Percentiles rank a stretch among this genome's conserved stretches.
Conservation (phyloP, 306 rosid genomes). For the Rubus idaeus region DNA sequence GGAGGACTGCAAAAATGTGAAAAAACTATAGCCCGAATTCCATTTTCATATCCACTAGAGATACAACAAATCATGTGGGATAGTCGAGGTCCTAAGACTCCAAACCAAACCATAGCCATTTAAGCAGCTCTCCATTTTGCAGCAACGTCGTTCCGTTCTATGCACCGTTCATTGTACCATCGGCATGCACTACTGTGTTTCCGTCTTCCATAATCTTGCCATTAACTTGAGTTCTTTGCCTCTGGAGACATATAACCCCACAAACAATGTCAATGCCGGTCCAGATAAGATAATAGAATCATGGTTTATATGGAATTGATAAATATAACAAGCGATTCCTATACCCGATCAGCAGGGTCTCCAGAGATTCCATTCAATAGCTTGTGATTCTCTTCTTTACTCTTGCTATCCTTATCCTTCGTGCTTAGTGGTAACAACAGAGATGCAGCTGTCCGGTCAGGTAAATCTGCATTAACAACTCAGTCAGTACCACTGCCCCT, state of each 20-base stretch:
- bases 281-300: background rate
- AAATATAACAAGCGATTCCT: conserved; percentile 2
- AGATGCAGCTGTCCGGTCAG: conserved; percentile 67
- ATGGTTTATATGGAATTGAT: background rate
- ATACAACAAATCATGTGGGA: conserved; percentile 31
- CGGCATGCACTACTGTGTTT: conserved; percentile 56
- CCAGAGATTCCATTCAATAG: conserved; percentile 82
- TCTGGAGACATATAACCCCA: conserved; percentile 46
- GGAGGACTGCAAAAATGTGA: conserved; percentile 27
- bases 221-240: conserved; percentile 87
- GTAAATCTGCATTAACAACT: conserved; percentile 60
- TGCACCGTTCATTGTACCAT: conserved; percentile 65
- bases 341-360: conserved; percentile 89
- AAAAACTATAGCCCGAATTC: conserved; percentile 39
- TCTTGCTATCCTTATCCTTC: conserved; percentile 71
- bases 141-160: conserved; percentile 34
- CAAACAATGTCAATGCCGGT: conserved; percentile 22
- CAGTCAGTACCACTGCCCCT: conserved; percentile 30
- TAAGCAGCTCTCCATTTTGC: conserved; percentile 38
- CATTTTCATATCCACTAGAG: conserved; percentile 32
- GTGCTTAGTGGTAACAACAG: conserved; percentile 65
- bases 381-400: conserved; percentile 90
- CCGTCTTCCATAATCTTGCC: conserved; percentile 88
- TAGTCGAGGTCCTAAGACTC: conserved; percentile 21
- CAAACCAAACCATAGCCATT: conserved; percentile 34